Percentiles rank a stretch among this genome's conserved stretches.
Conservation (phyloP, 768 basidiomycete species). For the Wakefieldia striispora region DNA sequence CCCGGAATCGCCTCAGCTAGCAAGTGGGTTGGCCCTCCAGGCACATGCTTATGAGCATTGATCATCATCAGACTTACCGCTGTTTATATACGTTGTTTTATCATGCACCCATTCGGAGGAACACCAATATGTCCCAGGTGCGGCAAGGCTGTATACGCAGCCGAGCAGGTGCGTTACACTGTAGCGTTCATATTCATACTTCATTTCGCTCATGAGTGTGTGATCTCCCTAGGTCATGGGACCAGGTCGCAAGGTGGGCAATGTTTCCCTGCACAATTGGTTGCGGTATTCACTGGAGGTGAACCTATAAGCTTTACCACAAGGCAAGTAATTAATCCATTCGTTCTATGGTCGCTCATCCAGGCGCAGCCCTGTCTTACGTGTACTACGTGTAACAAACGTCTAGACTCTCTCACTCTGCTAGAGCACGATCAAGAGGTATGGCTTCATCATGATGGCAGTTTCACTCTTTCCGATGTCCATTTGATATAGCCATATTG, state of each 20-base stretch:
- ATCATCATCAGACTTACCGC: background rate
- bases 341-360: constrained; percentile 1
- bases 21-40: constrained; percentile 5
- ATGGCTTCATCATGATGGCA: constrained; percentile 17
- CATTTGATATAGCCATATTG: constrained; percentile 40
- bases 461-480: constrained; percentile 2
- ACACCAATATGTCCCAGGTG: constrained; percentile 74
- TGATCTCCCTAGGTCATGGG: constrained; percentile 62
- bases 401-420: constrained; percentile 72
- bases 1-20: constrained; percentile 5
- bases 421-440: constrained; percentile 85
- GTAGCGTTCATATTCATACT: constrained; percentile 10
- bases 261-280: constrained; percentile 1
- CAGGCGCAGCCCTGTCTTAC: constrained; percentile 66
- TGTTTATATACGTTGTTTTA: constrained; percentile 4
- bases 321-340: constrained; percentile 46
- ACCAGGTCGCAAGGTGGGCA: constrained; percentile 79
- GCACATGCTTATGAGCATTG: constrained; percentile 3
- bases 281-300: constrained; percentile 1
- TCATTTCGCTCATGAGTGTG: constrained; percentile 4
- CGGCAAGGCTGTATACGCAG: constrained; percentile 76
- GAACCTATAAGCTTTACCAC: constrained; percentile 64
- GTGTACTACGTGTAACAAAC: constrained; percentile 73
- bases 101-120: constrained; percentile 73
- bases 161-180: constrained; percentile 63